phyloP scores from a whole-genome alignment of 2,329 filamentous ascomycete species.

The Pyricularia grisea region DNA sequence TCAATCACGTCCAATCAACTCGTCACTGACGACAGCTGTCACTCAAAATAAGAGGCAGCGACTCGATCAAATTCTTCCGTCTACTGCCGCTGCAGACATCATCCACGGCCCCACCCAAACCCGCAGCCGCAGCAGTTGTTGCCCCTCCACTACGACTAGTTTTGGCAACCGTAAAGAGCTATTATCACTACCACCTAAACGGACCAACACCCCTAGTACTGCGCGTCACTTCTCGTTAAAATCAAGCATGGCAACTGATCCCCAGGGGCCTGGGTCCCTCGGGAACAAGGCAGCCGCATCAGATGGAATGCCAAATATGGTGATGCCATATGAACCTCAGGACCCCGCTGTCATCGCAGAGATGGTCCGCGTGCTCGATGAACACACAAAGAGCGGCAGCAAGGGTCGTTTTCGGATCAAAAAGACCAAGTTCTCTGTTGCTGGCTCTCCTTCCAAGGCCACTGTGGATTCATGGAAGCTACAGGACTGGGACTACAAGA shows the following conservation, averaged over 20 bases:
- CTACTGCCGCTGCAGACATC: background rate
- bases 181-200: background rate
- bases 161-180: background rate
- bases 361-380: conserved; percentile 57
- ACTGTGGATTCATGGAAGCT: conserved; percentile 86
- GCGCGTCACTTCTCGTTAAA: background rate
- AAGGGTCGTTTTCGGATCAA: conserved; percentile 62
- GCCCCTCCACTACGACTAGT: background rate
- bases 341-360: conserved; percentile 56
- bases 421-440: conserved; percentile 68
- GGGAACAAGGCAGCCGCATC: background rate
- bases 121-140: background rate
- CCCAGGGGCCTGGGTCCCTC: background rate
- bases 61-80: background rate
- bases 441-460: conserved; percentile 51
- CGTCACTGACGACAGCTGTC: background rate
- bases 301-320: conserved; percentile 17
- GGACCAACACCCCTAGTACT: background rate
- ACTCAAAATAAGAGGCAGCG: background rate
- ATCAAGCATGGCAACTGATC: background rate
- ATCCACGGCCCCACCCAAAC: background rate
- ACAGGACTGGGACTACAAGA: conserved; percentile 95
- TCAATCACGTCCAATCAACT: background rate
- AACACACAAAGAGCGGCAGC: conserved; percentile 38
- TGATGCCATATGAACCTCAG: conserved; percentile 57